A percentile compares a stretch with the other conserved stretches of the same genome.
These are phyloP conservation scores for Penicillium sp. DNA, from an alignment of 2,329 filamentous ascomycete species.

Conservation along the genomic window DNA sequence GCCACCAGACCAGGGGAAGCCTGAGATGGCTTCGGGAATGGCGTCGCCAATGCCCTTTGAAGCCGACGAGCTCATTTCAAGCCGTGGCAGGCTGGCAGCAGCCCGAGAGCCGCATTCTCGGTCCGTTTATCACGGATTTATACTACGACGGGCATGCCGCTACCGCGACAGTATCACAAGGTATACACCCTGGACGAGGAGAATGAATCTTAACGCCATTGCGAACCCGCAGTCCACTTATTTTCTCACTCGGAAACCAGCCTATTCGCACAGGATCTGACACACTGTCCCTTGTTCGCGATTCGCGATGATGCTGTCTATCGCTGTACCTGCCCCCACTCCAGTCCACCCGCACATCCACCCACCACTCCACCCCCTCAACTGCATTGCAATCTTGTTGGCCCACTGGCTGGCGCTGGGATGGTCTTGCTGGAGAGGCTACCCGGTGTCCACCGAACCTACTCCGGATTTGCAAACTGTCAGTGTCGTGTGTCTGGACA, in stretches of 20 bases:
- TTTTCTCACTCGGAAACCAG: conserved; percentile 7
- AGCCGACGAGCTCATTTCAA: background rate
- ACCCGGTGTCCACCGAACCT: conserved; percentile 1
- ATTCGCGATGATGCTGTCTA: background rate
- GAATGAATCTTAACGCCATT: background rate
- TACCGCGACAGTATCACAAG: no score
- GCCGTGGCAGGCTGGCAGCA: background rate
- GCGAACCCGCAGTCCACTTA: background rate
- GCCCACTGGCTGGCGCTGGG: background rate
- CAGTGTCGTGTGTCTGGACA: conserved; percentile 11
- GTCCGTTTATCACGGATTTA: background rate
- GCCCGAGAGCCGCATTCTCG: background rate
- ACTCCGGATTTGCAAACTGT: conserved; percentile 11
- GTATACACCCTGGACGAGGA: background rate
- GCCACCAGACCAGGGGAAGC: background rate
- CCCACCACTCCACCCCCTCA: conserved; percentile 6
- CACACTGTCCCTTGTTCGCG: background rate
- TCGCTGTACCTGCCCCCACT: conserved; percentile 6
- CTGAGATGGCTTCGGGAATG: background rate
- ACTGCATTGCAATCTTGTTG: conserved; percentile 1
- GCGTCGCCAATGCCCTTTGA: background rate
- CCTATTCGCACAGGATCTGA: conserved; percentile 9
- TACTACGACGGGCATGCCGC: background rate
- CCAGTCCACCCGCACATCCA: background rate
- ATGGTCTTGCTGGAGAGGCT: background rate